Evolutionary conservation across 108 stramenopile species (phyloP).

Genomic region (Pseudonitzschia delicatissima): DNA sequence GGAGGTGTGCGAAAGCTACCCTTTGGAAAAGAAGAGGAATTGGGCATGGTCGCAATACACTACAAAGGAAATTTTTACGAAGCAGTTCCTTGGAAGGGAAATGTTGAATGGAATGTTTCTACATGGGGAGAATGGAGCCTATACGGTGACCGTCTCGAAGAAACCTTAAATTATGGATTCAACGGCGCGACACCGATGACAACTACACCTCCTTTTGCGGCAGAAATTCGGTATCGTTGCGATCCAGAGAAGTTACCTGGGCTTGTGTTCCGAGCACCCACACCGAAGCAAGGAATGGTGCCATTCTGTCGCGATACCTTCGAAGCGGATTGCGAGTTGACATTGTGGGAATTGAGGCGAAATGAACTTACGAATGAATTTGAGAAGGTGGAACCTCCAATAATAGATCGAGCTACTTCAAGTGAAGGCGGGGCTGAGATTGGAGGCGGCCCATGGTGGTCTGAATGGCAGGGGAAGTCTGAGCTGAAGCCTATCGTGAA

Average conservation of each 20-base stretch:
- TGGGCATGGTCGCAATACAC: constrained; percentile 77
- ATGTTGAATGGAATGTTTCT: constrained; percentile 78
- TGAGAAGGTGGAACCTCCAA: constrained; percentile 35
- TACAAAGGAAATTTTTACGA: constrained; percentile 76
- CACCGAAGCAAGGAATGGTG: constrained; percentile 78
- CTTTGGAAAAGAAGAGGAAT: constrained; percentile 58
- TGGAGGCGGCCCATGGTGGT: constrained; percentile 74
- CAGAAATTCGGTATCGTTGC: constrained; percentile 53
- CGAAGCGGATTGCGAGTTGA: constrained; percentile 51
- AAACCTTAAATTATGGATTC: constrained; percentile 11
- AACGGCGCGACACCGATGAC: not conserved
- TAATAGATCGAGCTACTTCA: constrained; percentile 45
- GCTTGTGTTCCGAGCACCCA: constrained; percentile 74
- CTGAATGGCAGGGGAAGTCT: constrained; percentile 42
- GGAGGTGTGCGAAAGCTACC: constrained; percentile 77
- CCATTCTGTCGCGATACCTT: constrained; percentile 82
- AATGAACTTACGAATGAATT: constrained; percentile 34
- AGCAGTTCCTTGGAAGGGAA: constrained; percentile 84
- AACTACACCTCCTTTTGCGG: constrained; percentile 59
- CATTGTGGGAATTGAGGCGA: constrained; percentile 65
- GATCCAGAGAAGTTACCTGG: constrained; percentile 51
- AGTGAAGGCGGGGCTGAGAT: constrained; percentile 71
- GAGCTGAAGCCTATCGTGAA: constrained; percentile 38
- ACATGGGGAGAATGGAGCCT: constrained; percentile 77
- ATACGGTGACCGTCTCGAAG: constrained; percentile 44